Evolutionary conservation across 1,284 basidiomycete genomes (phyloP), one percentile per base, ranked within the genome.

Genomic region (Bondarzewia mesenterica): DNA sequence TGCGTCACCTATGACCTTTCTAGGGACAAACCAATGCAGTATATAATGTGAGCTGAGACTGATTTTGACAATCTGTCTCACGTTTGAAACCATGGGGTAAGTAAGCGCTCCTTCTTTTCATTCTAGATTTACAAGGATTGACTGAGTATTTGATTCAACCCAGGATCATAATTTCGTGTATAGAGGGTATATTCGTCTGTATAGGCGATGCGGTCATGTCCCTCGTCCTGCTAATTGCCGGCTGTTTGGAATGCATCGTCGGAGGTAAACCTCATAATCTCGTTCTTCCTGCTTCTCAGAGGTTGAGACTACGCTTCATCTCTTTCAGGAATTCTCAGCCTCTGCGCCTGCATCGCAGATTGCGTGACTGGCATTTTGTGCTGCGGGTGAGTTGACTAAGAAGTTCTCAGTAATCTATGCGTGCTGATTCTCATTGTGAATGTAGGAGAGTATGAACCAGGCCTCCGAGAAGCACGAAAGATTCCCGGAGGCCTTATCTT

Each of bases 181-280:
- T 69, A 40, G 16, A 43, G 60, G 68, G 63, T 21, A 66, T 73
- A 26, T 63, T 73, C 47, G 57, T 56, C 48, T 74, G 73, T 52
- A 70, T 75, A 42, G 72, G 67, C 12, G 69, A 61, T n/a, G 60
- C 60, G 8, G 60, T 75, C 43, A 70, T 72, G 60, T 56, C 58
- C 4, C 58, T 73, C 36, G 53, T 75, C 7, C 57, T 52, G 12
- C 44, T 57, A n/a, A 66, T 75, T 38, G 68, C 65, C n/a, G 68
- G 65, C 5, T 70, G 68, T 41, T 42, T 75, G 26, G 71, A 72
- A 56, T 74, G 71, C 46, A 68, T 74, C 18, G 62, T 74, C 32
- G 65, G 59, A 41, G 63, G 74, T 73, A n/a, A n/a, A n/a, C n/a
- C n/a, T n/a, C n/a, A 44, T 45, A 68, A 54, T 15, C 7, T 5